Base-by-base conservation (phyloP, 768 basidiomycete genomes). In the Gyrodon lividus region DNA sequence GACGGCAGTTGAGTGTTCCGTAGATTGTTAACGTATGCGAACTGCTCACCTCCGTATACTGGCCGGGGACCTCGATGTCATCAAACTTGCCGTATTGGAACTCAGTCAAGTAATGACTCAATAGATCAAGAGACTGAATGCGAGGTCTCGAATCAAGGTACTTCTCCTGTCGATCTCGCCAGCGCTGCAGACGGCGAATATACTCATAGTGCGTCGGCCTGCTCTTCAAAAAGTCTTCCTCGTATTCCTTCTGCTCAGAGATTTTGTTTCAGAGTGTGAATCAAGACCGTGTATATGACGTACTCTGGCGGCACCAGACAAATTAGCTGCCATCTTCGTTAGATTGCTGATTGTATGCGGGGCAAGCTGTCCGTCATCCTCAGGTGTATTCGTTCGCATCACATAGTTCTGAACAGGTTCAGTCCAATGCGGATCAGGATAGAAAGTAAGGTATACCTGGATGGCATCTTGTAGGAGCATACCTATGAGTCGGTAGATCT, bases 31-130 rank as follows among this genome's bases (percentile, higher is more conserved):
- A 31, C 3, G 2, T 24, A 38, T 41, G 12, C 24, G 8, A 31
- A 63, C 20, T n/a, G 1, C 74, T 61, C 48, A 90, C 94, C 81
- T 98, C 92, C 0, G 93, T 89, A 66, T 99, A 99, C 69, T 99
- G 97, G 6, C 97, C 97, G n/a, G 95, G 95, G 44, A 99, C 83
- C 64, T 99, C 95, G 34, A 99, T 91, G 57, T 99, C 96, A 57
- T 98, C 97, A 44, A 96, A 93, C 67, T 94, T 97, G 63, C 84
- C 86, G 69, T 98, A 94, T 59, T 98, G 96, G 77, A 98, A 99
- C 69, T 98, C 97, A 6, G 92, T 89, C 60, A 99, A 75, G 71
- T 94, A 97, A 70, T 95, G 93, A 57, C 92, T 93, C 38, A 91
- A 74, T 43, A 84, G 74, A 56, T 97, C 94, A 50, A 99, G 74